Base-by-base conservation (phyloP, 192 early-diverging fungal genomes). In the Linnemannia exigua region DNA sequence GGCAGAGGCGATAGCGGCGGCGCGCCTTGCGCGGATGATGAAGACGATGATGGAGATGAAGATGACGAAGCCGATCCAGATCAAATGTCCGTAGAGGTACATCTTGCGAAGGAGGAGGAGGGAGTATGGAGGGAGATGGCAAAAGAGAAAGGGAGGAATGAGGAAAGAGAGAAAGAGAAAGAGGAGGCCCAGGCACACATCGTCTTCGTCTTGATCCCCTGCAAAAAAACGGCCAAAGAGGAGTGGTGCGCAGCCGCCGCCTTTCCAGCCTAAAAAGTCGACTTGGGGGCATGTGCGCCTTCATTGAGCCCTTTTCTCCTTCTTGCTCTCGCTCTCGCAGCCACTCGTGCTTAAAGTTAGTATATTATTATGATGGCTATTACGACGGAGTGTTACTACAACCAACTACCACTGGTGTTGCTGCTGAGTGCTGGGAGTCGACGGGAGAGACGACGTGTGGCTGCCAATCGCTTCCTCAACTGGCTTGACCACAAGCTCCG, bases 401-500 rank as follows among this genome's bases (percentile, higher is more conserved):
- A 31, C 31, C 3, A 11, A n/a, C 52, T 46, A 46, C 44, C 25
- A 54, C 52, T 25, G 41, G 9, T 44, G 41, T 9, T 44, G 41
- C 41, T 63, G 58, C 58, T 28, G n/a, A n/a, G n/a, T n/a, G n/a
- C 11, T 25, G 25, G 58, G n/a, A n/a, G 25, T n/a, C 28, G 58
- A 63, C 28, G 58, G 31, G 9, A 28, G 41, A 28, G 70, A 19
- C 38, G 22, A 31, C 22, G 70, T 46, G 12, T 71, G 70, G 15
- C 44, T 16, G 14, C 20, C 36, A 20, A 85, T 79, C 16, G 82
- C 82, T n/a, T 85, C 82, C 67, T 85, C 82, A 14, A 85, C 82
- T 48, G 82, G 82, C 58, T 79, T 85, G 58, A 85, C 72, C 25
- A 85, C 82, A 22, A 85, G 74, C 47, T 85, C 82, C 6, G 82